Conservation (phyloP, 1,284 basidiomycete genomes). For the Cerrena zonata region DNA sequence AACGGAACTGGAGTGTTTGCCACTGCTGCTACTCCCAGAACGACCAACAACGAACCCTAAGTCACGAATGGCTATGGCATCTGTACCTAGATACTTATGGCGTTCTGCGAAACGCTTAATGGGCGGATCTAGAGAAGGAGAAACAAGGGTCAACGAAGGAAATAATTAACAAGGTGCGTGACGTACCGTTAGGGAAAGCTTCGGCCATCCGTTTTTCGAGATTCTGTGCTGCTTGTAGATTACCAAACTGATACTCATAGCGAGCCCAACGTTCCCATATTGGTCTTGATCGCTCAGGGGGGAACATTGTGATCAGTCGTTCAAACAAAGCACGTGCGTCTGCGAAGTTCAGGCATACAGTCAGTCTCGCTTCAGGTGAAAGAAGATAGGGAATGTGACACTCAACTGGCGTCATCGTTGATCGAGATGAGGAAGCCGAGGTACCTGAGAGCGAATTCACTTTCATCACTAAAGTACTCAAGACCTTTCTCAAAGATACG, state of each 20-base stretch:
- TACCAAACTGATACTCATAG: constrained; percentile 93
- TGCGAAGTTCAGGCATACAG: constrained; percentile 27
- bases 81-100: constrained; percentile 82
- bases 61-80: constrained; percentile 85
- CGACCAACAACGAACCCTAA: constrained; percentile 66
- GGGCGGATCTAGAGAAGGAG: constrained; percentile 62
- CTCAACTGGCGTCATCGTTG: constrained; percentile 91
- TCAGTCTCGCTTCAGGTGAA: constrained; percentile 1
- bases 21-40: constrained; percentile 17
- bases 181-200: constrained; percentile 75
- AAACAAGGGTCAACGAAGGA: constrained; percentile 4
- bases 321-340: constrained; percentile 96
- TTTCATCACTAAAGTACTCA: constrained; percentile 78
- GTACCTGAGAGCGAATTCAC: constrained; percentile 84
- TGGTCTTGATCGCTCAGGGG: constrained; percentile 74
- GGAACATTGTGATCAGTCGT: constrained; percentile 74
- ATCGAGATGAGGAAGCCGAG: constrained; percentile 89
- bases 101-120: constrained; percentile 89
- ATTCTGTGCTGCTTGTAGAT: constrained; percentile 83
- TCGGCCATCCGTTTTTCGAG: constrained; percentile 86
- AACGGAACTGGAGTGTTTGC: constrained; percentile 26
- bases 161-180: neutral
- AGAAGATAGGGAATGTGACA: no score
- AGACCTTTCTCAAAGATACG: constrained; percentile 95
- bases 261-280: constrained; percentile 95